These are phyloP conservation scores for Toxoplasma gondii DNA, from an alignment of 169 alveolate genomes.

Conservation along the genomic window DNA sequence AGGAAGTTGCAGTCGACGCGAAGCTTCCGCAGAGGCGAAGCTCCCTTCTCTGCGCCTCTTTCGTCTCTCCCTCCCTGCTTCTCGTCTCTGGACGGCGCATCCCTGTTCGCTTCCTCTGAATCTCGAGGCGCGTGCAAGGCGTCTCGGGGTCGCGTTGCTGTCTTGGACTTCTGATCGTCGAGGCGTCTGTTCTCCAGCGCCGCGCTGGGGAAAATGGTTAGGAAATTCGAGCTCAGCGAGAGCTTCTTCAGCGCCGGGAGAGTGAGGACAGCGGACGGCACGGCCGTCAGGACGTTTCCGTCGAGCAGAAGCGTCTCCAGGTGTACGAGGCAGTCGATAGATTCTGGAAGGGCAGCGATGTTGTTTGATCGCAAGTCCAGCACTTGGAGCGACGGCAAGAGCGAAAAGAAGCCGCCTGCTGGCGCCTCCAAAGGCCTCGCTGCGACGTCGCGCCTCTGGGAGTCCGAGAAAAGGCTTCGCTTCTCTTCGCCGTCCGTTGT, in stretches of 20 bases:
- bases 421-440: too few species aligned
- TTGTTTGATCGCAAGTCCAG: constrained; percentile 38
- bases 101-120: background rate
- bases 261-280: background rate
- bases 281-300: background rate
- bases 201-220: background rate
- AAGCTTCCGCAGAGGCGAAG: background rate
- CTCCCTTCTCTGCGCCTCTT: background rate
- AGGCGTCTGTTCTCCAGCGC: too few species aligned
- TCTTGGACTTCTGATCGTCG: too few species aligned
- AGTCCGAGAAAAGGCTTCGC: background rate
- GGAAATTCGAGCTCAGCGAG: background rate
- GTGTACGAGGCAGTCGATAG: background rate
- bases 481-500: background rate
- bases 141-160: too few species aligned
- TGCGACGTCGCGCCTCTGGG: too few species aligned
- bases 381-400: background rate
- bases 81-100: background rate
- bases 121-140: background rate
- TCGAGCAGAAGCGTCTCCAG: constrained; percentile 38
- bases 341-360: background rate
- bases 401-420: background rate
- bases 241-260: background rate
- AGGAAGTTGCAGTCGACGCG: background rate
- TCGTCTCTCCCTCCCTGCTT: background rate